These are phyloP conservation scores for Colletotrichum brevisporum DNA, from an alignment of 2,329 filamentous ascomycete genomes.

Conservation along the genomic window DNA sequence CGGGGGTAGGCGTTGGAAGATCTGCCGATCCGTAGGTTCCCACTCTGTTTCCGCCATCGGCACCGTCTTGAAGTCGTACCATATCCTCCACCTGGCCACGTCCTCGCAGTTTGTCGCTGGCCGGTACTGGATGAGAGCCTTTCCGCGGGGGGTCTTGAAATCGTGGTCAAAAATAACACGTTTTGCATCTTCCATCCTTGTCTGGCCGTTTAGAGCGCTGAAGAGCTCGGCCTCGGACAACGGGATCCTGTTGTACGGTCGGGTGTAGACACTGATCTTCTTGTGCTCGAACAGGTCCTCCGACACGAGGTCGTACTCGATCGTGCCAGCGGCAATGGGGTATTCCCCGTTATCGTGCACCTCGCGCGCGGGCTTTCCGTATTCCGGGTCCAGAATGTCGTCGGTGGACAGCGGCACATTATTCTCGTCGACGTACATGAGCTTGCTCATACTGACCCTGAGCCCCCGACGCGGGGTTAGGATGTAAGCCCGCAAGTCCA, in stretches of 20 bases:
- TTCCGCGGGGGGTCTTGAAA: not conserved
- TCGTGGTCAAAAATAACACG: not conserved
- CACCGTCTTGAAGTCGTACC: not conserved
- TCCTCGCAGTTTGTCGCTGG: constrained; percentile 8
- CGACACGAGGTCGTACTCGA: no score
- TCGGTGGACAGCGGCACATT: no score
- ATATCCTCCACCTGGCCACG: constrained; percentile 6
- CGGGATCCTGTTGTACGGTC: no score
- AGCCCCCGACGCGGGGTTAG: not conserved
- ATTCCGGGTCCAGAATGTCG: no score
- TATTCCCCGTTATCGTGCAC: no score
- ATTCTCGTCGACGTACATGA: no score
- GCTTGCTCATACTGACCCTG: not conserved
- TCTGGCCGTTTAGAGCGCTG: no score
- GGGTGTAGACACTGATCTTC: no score
- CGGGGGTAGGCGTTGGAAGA: not conserved
- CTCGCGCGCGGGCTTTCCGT: no score
- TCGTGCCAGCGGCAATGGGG: no score
- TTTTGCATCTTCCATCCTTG: not conserved
- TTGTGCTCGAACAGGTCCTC: no score
- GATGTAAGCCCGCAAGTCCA: constrained; percentile 3
- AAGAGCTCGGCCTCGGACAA: no score
- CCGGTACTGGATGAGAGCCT: constrained; percentile 17
- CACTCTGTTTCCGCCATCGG: not conserved
- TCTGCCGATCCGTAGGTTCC: not conserved